Conservation (phyloP, 2,329 filamentous ascomycete species). For the Uncinocarpus reesii region DNA sequence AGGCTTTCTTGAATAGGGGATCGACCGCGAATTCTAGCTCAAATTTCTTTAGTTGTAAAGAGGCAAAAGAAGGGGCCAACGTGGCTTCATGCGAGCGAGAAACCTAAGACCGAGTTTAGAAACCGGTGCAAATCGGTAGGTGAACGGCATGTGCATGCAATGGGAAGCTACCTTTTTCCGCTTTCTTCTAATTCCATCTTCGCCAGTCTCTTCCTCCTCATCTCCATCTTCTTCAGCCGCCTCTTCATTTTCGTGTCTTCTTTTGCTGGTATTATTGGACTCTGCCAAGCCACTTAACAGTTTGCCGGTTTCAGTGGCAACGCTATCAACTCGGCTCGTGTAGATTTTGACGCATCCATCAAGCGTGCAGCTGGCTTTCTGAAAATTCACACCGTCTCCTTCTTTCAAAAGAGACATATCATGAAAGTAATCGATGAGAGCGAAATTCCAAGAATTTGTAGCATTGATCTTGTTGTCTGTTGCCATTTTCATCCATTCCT, state of each 20-base stretch:
- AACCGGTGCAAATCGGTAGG: background rate
- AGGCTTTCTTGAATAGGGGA: conserved; percentile 97
- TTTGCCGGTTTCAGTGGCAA: conserved; percentile 93
- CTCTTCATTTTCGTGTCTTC: conserved; percentile 50
- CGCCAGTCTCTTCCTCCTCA: conserved; percentile 39
- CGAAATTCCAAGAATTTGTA: conserved; percentile 97
- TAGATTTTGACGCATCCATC: conserved; percentile 99
- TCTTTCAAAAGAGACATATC: conserved; percentile 97
- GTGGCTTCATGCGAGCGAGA: conserved; percentile 86
- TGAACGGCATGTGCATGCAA: background rate
- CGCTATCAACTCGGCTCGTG: conserved; percentile 94
- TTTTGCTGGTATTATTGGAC: conserved; percentile 55
- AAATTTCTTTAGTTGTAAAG: conserved; percentile 90
- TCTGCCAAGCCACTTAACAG: conserved; percentile 87
- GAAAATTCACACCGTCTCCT: conserved; percentile 94
- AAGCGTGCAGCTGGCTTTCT: conserved; percentile 93
- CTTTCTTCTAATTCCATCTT: conserved; percentile 39
- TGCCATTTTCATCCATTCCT: conserved; percentile 99
- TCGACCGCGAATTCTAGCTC: conserved; percentile 95
- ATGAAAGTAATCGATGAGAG: conserved; percentile 98
- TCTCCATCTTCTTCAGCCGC: conserved; percentile 55
- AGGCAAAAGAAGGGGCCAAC: conserved; percentile 74
- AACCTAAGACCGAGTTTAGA: conserved; percentile 16
- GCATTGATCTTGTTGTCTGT: conserved; percentile 99
- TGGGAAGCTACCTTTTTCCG: conserved; percentile 55